These are phyloP conservation scores for Monosporascus sp. DNA, from an alignment of 2,329 filamentous ascomycete species.

Conservation along the genomic window DNA sequence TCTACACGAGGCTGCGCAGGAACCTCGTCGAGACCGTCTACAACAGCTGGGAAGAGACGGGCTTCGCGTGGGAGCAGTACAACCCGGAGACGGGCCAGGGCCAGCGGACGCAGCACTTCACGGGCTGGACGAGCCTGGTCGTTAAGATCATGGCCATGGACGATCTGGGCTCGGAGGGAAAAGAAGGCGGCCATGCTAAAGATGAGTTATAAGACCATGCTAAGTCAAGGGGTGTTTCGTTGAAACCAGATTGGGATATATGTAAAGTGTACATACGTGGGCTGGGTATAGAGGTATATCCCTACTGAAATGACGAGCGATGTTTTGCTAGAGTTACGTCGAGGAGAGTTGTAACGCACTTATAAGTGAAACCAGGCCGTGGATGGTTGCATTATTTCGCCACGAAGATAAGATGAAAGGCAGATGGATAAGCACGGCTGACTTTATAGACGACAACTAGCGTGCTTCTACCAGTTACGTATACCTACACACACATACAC, in stretches of 20 bases:
- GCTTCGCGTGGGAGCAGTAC: constrained; percentile 98
- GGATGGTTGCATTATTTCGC: too few relatives aligned
- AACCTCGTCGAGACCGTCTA: constrained; percentile 89
- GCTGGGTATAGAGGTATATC: neutral
- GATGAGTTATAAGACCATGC: constrained; percentile 41
- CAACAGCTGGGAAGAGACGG: constrained; percentile 80
- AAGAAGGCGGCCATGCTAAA: constrained; percentile 20
- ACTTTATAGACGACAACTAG: too few relatives aligned
- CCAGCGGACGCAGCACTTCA: constrained; percentile 97
- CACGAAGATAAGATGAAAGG: too few relatives aligned
- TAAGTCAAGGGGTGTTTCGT: neutral
- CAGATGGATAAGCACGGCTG: too few relatives aligned
- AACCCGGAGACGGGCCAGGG: constrained; percentile 86
- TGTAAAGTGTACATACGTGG: neutral
- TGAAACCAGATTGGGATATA: neutral
- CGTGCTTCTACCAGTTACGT: too few relatives aligned
- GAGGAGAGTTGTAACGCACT: too few relatives aligned
- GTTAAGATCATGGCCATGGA: constrained; percentile 98
- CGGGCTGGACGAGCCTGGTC: constrained; percentile 96
- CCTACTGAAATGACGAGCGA: too few relatives aligned
- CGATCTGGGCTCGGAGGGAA: constrained; percentile 42
- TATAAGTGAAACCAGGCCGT: too few relatives aligned
- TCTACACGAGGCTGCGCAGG: constrained; percentile 72
- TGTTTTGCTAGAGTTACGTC: too few relatives aligned
- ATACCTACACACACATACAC: too few relatives aligned